A percentile compares a stretch with the other conserved stretches of the same genome.
Conservation (phyloP, 805 yeast species). For the Scheffersomyces ergatensis region DNA sequence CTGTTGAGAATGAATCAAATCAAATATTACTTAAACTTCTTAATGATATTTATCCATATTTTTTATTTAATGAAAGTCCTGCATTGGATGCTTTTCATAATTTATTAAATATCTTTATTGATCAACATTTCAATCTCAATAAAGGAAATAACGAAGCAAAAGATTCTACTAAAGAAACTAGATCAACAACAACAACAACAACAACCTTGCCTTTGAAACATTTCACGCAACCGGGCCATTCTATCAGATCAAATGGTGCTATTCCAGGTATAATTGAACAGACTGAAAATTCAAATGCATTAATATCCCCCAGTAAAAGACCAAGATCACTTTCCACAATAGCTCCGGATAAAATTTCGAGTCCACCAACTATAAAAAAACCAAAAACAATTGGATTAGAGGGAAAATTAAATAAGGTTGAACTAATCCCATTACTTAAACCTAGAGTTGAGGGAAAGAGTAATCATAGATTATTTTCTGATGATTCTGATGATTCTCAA, state of each 20-base stretch:
- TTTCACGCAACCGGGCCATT: too few species aligned
- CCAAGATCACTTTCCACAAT: neutral
- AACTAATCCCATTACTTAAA: too few species aligned
- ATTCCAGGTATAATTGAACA: too few species aligned
- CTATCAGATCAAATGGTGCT: too few species aligned
- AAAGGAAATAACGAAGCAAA: too few species aligned
- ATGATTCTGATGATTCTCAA: neutral
- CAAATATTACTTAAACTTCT: slow-evolving; percentile 1
- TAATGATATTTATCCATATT: slow-evolving; percentile 1
- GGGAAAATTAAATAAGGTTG: neutral
- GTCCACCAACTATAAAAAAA: neutral
- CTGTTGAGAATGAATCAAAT: neutral
- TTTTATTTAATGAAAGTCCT: slow-evolving; percentile 1
- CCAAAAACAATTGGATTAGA: neutral
- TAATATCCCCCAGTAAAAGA: neutral
- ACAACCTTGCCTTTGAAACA: too few species aligned
- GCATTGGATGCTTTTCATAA: neutral
- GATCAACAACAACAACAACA: neutral
- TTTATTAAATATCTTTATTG: neutral
- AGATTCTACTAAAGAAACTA: too few species aligned
- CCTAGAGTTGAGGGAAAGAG: neutral
- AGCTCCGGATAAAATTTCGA: neutral
- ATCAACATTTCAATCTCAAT: neutral
- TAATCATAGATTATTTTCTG: neutral
- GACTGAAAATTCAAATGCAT: too few species aligned